Evolutionary conservation across 495 filamentous ascomycete species (phyloP).

Genomic region (Penicillium cataractarum): DNA sequence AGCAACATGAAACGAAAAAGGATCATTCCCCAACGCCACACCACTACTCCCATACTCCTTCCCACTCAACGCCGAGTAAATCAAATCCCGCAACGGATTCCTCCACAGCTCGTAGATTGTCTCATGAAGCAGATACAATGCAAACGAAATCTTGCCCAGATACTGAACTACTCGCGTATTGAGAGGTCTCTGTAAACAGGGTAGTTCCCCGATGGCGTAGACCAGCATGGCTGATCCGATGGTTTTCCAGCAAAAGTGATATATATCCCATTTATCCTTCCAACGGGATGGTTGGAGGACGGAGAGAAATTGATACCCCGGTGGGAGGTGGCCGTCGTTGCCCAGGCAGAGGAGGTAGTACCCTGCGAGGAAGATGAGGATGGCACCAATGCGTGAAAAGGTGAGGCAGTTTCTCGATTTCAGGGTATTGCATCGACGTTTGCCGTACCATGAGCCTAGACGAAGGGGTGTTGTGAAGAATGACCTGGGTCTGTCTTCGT

Average conservation of each 20-base stretch:
- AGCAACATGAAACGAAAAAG: constrained; percentile 40
- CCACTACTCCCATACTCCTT: constrained; percentile 30
- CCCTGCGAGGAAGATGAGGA: constrained; percentile 22
- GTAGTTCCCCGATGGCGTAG: constrained; percentile 25
- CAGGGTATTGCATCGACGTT: background rate
- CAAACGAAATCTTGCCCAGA: constrained; percentile 38
- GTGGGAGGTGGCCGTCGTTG: constrained; percentile 26
- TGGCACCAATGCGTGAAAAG: constrained; percentile 6
- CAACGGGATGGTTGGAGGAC: constrained; percentile 24
- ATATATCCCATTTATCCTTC: constrained; percentile 27
- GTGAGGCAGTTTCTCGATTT: background rate
- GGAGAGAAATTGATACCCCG: constrained; percentile 29
- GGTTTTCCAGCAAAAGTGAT: constrained; percentile 28
- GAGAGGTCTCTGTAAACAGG: constrained; percentile 24
- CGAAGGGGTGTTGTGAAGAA: background rate
- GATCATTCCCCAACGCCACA: constrained; percentile 38
- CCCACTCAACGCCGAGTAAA: constrained; percentile 27
- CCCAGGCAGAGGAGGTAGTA: constrained; percentile 33
- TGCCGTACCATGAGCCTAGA: background rate
- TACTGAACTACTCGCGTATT: constrained; percentile 27
- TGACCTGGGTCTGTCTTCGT: background rate
- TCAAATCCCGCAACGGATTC: constrained; percentile 49
- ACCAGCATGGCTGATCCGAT: constrained; percentile 28
- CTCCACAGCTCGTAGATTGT: constrained; percentile 22
- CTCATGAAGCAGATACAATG: constrained; percentile 30